Base-by-base conservation (phyloP, 2,329 filamentous ascomycete genomes). In the Alternaria sp. region DNA sequence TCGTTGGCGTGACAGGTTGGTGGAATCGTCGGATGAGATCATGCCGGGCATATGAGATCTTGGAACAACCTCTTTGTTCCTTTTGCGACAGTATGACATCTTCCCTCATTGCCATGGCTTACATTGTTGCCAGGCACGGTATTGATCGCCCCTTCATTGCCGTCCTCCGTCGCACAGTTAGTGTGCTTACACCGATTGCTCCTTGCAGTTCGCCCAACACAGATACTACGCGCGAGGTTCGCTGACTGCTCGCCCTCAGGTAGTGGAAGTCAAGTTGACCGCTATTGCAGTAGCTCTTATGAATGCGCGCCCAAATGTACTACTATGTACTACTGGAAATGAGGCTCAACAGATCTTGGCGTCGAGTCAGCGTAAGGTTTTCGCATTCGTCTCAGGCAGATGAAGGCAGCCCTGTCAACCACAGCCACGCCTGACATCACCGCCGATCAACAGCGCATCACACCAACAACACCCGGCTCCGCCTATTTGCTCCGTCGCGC, bases 341-440 rank as follows among this genome's bases (percentile, higher is more conserved):
- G 32, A 51, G 45, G 46, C 62, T 49, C 47, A 26, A 44, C 15
- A 36, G 21, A 44, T 19, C 15, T 54, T 28, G 30, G 25, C 45
- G 30, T 36, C 21, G 60, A 59, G 45, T 62, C 44, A 54, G 11
- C 12, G 21, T 19, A 47, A 32, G 23, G 36, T 19, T 54, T 45
- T 58, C 28, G 23, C 40, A 11, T 28, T 26, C 30, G 59, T 54
- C 55, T 65, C 21, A 13, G 45, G 55, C 21, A 52, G 49, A 47
- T 44, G 49, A 40, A 47, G 59, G 62, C 55, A 36, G 17, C n/a
- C 52, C 59, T 19, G 28, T 51, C 25, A 25, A 59, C 32, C 47
- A 51, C 43, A 64, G 61, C 67, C 62, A 58, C 56, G 26, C 44
- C 44, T 62, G 49, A 62, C 62, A 64, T 62, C 49, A 62, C 54